phyloP scores from a whole-genome alignment of 768 basidiomycete genomes.

The Lyophyllum shimeji region DNA sequence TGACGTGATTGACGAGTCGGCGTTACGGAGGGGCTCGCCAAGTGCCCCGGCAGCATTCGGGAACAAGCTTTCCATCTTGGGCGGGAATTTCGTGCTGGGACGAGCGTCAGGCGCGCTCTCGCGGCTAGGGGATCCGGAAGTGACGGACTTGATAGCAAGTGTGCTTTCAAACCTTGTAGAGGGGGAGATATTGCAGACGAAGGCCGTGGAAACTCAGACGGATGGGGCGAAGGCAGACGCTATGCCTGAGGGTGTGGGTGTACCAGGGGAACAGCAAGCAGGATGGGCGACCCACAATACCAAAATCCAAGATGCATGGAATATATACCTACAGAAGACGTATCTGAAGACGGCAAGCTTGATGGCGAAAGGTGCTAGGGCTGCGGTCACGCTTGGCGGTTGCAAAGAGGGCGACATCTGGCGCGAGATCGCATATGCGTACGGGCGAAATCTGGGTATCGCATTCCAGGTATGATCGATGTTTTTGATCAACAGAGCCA shows the following conservation, averaged over 20 bases:
- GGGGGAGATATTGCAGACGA: conserved; percentile 89
- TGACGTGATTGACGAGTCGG: conserved; percentile 88
- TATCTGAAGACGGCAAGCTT: conserved; percentile 93
- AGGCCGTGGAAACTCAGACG: conserved; percentile 39
- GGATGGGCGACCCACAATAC: conserved; percentile 21
- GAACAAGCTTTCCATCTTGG: conserved; percentile 85
- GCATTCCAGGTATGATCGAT: conserved; percentile 79
- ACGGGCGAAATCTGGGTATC: conserved; percentile 90
- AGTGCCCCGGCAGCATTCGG: conserved; percentile 84
- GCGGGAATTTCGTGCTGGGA: conserved; percentile 89
- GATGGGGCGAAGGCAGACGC: conserved; percentile 20
- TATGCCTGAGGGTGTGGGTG: conserved; percentile 1
- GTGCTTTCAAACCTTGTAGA: conserved; percentile 90
- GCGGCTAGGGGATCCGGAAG: conserved; percentile 78
- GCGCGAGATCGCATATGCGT: conserved; percentile 96
- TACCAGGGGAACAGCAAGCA: conserved; percentile 12
- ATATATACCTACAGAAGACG: conserved; percentile 86
- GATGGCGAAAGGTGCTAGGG: conserved; percentile 89
- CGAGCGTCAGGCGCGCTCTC: conserved; percentile 81
- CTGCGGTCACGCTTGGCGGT: conserved; percentile 87
- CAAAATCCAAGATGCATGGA: conserved; percentile 55
- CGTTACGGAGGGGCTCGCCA: conserved; percentile 72
- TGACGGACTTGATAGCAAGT: conserved; percentile 85
- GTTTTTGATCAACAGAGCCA: neutral
- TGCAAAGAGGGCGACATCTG: conserved; percentile 79